Conservation (phyloP, 106 monocot species). For the Phalaenopsis aphrodite region DNA sequence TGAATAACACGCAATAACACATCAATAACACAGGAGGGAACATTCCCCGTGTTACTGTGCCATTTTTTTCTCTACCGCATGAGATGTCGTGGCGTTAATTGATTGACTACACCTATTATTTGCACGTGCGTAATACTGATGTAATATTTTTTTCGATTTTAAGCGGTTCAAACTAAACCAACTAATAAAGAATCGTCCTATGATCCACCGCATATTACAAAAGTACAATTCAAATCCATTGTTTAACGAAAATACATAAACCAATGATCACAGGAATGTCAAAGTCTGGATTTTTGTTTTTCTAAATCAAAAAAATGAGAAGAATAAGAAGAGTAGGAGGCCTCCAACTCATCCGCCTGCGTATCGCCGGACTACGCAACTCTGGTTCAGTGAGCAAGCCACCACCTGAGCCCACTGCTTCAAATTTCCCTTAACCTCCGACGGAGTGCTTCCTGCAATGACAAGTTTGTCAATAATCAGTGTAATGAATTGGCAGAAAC, state of each 20-base stretch:
- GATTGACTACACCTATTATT: no score
- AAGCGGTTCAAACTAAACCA: no score
- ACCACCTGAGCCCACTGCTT: constrained; percentile 18
- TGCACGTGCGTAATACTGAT: no score
- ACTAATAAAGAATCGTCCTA: no score
- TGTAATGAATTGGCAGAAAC: not conserved
- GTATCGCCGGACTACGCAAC: not conserved
- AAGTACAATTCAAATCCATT: not conserved
- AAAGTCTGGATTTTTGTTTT: not conserved
- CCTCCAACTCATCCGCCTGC: not conserved
- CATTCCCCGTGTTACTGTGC: no score
- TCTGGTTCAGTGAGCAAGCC: constrained; percentile 4
- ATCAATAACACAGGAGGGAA: no score
- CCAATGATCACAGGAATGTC: not conserved
- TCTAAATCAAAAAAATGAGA: not conserved
- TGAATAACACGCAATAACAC: no score
- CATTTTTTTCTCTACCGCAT: no score
- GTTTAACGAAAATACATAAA: not conserved
- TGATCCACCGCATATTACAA: not conserved
- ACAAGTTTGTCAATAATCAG: not conserved
- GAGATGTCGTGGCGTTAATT: no score
- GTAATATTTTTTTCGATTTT: no score
- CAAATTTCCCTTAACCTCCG: constrained; percentile 7
- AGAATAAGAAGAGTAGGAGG: not conserved
- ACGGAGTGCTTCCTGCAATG: not conserved